phyloP scores from a whole-genome alignment of 148 eudicot genomes.

The Chenopodium quinoa region DNA sequence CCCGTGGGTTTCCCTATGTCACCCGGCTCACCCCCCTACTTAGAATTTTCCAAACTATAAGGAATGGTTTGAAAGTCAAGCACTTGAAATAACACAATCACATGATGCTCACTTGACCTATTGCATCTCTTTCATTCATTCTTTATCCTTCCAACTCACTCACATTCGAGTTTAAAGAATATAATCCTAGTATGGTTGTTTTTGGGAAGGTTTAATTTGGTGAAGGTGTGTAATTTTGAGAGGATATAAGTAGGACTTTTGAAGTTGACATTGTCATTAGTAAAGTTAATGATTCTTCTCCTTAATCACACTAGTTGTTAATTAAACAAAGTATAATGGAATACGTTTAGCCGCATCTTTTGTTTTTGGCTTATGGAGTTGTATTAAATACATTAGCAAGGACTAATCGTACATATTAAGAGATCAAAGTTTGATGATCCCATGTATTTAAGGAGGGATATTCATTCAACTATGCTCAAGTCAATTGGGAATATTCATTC shows the following conservation, averaged over 20 bases:
- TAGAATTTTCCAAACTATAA: no score
- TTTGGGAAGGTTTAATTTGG: neutral
- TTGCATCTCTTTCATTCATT: no score
- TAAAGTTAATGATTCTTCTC: neutral
- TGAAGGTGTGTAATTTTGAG: neutral
- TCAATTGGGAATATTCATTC: slow-evolving; percentile 5
- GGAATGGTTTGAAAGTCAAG: no score
- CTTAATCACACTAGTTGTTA: neutral
- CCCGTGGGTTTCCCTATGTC: no score
- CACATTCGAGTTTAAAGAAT: no score
- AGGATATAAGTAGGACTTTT: neutral
- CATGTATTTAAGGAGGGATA: neutral
- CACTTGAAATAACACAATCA: no score
- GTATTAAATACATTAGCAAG: neutral
- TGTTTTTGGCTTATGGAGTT: slow-evolving; percentile 1
- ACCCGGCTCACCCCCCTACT: no score
- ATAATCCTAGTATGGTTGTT: neutral
- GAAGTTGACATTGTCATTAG: slow-evolving; percentile 5
- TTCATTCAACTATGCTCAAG: neutral
- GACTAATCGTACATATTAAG: slow-evolving; percentile 1
- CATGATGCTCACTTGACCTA: no score
- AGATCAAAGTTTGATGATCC: neutral
- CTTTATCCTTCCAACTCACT: no score
- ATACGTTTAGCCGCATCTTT: slow-evolving; percentile 7
- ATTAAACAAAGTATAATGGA: neutral